Percentiles rank a stretch among this genome's conserved stretches.
phyloP scores from a whole-genome alignment of 768 basidiomycete genomes.

The Nevesoporus exiguus region DNA sequence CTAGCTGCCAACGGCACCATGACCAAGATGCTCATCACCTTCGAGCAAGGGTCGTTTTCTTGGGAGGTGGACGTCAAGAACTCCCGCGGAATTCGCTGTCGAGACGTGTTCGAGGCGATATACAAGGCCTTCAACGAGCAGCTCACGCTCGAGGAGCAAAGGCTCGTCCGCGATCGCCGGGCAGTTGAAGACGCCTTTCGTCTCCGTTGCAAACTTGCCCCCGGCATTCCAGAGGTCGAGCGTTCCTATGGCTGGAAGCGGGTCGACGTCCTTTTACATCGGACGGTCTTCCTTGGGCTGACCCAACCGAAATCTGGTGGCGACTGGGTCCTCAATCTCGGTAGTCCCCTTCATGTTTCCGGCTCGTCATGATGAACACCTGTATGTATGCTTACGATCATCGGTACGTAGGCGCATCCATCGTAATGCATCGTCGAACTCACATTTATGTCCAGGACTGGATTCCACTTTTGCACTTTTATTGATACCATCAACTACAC shows the following conservation, averaged over 20 bases:
- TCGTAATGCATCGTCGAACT: not conserved
- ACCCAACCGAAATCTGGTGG: slow-evolving; percentile 35
- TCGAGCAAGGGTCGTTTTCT: slow-evolving; percentile 33
- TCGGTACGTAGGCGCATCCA: slow-evolving; percentile 13
- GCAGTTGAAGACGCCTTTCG: slow-evolving; percentile 42
- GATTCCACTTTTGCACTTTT: slow-evolving; percentile 19
- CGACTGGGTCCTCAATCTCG: slow-evolving; percentile 37
- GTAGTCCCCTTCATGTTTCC: slow-evolving; percentile 6
- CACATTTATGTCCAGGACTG: slow-evolving; percentile 19
- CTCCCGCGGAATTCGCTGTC: slow-evolving; percentile 44
- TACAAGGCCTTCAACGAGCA: slow-evolving; percentile 45
- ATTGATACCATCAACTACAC: slow-evolving; percentile 10
- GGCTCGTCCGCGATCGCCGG: slow-evolving; percentile 27
- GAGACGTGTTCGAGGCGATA: slow-evolving; percentile 59
- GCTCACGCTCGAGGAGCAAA: slow-evolving; percentile 45
- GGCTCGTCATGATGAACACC: slow-evolving; percentile 10
- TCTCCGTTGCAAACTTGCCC: slow-evolving; percentile 42
- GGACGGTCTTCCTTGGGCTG: slow-evolving; percentile 52
- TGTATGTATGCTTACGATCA: slow-evolving; percentile 13
- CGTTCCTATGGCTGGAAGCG: slow-evolving; percentile 50
- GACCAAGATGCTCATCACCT: slow-evolving; percentile 49
- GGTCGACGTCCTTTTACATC: slow-evolving; percentile 52
- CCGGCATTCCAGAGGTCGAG: slow-evolving; percentile 40
- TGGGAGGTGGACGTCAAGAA: slow-evolving; percentile 45
- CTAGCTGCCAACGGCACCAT: slow-evolving; percentile 42